Conservation (phyloP, 108 stramenopile genomes). For the Aureococcus anophagefferens region DNA sequence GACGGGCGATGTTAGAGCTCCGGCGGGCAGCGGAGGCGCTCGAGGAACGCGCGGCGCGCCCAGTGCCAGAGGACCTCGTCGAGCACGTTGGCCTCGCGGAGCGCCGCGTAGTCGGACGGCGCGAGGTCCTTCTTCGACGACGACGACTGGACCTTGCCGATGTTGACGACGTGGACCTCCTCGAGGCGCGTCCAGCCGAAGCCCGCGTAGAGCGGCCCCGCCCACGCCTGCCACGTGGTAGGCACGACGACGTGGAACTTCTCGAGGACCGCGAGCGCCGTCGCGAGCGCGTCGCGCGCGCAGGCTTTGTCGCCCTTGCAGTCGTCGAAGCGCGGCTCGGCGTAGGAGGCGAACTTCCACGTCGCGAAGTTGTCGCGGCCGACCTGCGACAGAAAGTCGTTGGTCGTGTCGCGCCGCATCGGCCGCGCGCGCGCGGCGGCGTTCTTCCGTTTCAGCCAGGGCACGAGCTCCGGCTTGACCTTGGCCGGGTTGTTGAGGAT, state of each 20-base stretch:
- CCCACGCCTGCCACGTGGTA: background rate
- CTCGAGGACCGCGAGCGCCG: background rate
- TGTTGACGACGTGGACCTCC: conserved; percentile 47
- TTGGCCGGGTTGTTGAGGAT: conserved; percentile 1
- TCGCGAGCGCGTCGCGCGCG: background rate
- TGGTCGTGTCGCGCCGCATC: background rate
- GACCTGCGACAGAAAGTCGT: conserved; percentile 13
- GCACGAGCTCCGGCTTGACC: conserved; percentile 2
- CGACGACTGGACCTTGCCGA: conserved; percentile 27
- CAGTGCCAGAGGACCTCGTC: background rate
- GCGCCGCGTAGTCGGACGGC: background rate
- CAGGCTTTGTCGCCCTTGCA: background rate
- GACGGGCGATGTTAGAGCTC: too few relatives aligned
- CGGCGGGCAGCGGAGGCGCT: background rate
- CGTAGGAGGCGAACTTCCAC: conserved; percentile 23
- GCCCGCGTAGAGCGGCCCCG: background rate
- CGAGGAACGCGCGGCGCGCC: background rate
- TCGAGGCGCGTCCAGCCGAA: conserved; percentile 7
- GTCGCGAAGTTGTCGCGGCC: conserved; percentile 31
- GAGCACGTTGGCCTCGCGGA: background rate
- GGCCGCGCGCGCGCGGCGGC: background rate
- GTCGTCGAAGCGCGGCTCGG: background rate
- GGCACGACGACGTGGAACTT: background rate
- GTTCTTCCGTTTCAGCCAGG: conserved; percentile 16
- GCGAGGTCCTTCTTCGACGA: background rate